Percentiles rank a stretch among this genome's conserved stretches.
phyloP scores from a whole-genome alignment of 306 rosid species.

The Quercus rubra region DNA sequence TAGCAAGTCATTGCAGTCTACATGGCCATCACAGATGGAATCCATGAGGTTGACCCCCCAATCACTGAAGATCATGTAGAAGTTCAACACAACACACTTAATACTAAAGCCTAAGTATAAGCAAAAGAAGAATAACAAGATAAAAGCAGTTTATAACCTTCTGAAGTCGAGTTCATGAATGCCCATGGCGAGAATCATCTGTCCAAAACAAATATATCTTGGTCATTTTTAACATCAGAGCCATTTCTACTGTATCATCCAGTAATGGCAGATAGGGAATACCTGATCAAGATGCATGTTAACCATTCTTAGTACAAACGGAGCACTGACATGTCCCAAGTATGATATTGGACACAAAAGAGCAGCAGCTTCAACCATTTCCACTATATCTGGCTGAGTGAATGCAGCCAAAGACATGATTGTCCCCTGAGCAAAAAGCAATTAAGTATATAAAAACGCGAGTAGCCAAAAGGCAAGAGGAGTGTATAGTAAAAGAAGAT shows the following conservation, averaged over 20 bases:
- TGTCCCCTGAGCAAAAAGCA: constrained; percentile 62
- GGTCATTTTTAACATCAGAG: constrained; percentile 25
- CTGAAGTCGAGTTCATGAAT: constrained; percentile 65
- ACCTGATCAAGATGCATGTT: constrained; percentile 78
- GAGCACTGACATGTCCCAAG: constrained; percentile 65
- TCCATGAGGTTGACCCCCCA: constrained; percentile 76
- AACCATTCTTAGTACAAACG: constrained; percentile 70
- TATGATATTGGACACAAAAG: constrained; percentile 85
- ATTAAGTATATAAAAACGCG: constrained; percentile 11
- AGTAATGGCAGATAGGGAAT: constrained; percentile 18
- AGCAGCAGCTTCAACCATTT: constrained; percentile 83
- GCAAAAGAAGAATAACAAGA: constrained; percentile 3
- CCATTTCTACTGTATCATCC: constrained; percentile 15
- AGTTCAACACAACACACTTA: constrained; percentile 7
- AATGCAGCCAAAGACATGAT: constrained; percentile 72
- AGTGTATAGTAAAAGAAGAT: constrained; percentile 18
- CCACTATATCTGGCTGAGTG: constrained; percentile 63
- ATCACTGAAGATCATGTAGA: constrained; percentile 45
- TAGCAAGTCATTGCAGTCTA: constrained; percentile 73
- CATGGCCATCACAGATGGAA: constrained; percentile 62
- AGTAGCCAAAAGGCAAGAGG: constrained; percentile 5
- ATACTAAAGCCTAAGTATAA: background rate
- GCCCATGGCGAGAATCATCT: constrained; percentile 75
- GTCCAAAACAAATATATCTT: constrained; percentile 23
- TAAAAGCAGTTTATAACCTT: constrained; percentile 40